Percentiles rank a stretch among this genome's conserved stretches.
These are phyloP conservation scores for Carpinus fangiana DNA, from an alignment of 306 rosid genomes.

Conservation along the genomic window DNA sequence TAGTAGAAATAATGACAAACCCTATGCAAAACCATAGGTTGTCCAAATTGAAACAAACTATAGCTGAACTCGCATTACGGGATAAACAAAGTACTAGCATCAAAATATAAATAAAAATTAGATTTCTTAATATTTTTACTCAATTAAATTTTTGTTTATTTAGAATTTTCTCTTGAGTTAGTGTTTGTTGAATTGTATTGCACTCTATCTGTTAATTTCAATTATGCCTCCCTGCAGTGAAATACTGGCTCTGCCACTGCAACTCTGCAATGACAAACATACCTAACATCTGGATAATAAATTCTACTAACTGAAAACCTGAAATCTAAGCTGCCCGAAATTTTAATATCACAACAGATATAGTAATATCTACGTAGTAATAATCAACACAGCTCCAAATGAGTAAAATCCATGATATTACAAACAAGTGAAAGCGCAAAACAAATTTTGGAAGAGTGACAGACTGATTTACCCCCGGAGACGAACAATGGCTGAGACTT, in stretches of 20 bases:
- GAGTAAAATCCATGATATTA: not conserved
- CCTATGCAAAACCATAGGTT: not conserved
- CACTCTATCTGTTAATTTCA: not conserved
- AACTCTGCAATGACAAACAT: too few relatives aligned
- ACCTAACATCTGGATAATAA: not conserved
- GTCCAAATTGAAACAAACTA: not conserved
- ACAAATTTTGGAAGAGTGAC: not conserved
- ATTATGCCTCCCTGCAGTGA: not conserved
- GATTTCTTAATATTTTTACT: not conserved
- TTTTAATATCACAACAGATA: not conserved
- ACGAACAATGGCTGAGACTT: conserved; percentile 94
- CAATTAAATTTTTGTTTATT: too few relatives aligned
- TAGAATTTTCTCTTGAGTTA: too few relatives aligned
- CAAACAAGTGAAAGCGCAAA: not conserved
- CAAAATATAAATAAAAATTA: too few relatives aligned
- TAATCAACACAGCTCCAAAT: not conserved
- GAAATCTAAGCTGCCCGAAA: not conserved
- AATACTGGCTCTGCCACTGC: not conserved
- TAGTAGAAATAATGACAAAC: not conserved
- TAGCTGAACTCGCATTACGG: not conserved
- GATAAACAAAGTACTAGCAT: not conserved
- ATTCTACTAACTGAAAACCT: not conserved
- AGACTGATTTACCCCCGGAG: conserved; percentile 67
- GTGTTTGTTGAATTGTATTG: too few relatives aligned
- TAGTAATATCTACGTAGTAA: not conserved